Conservation (phyloP, 75 land plant species). For the Pseudotsuga menziesii region DNA sequence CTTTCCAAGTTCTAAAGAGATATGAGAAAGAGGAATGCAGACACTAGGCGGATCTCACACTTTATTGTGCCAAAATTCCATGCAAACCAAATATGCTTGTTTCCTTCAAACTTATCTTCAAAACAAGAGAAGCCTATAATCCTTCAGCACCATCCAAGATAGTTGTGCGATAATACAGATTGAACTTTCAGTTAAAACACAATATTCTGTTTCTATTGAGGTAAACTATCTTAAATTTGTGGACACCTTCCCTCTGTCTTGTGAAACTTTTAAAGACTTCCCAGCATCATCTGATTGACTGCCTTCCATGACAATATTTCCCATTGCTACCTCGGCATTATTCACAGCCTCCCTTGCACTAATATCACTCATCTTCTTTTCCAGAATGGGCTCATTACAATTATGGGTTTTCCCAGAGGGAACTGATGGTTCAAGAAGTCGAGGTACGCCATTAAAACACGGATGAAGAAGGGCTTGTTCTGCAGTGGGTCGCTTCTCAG, state of each 20-base stretch:
- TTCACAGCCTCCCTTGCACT: constrained; percentile 60
- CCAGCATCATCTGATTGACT: constrained; percentile 12
- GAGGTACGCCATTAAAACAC: constrained; percentile 58
- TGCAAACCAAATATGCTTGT: no score
- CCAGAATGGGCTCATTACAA: background rate
- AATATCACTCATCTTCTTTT: constrained; percentile 29
- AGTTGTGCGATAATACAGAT: no score
- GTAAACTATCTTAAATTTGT: no score
- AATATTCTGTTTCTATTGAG: no score
- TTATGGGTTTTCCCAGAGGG: background rate
- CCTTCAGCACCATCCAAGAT: no score
- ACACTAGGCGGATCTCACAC: no score
- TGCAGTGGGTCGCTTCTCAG: constrained; percentile 79
- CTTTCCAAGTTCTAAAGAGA: no score
- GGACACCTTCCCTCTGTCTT: background rate
- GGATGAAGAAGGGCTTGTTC: constrained; percentile 65
- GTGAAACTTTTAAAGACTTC: constrained; percentile 15
- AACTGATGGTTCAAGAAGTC: constrained; percentile 21
- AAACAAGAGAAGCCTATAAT: no score
- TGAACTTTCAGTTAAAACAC: no score
- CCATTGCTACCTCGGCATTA: constrained; percentile 40
- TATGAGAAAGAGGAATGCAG: no score
- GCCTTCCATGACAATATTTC: constrained; percentile 58
- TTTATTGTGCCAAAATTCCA: no score
- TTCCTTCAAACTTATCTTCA: no score